Evolutionary conservation across 345 rosid genomes (phyloP).

Genomic region (Excoecaria agallocha): DNA sequence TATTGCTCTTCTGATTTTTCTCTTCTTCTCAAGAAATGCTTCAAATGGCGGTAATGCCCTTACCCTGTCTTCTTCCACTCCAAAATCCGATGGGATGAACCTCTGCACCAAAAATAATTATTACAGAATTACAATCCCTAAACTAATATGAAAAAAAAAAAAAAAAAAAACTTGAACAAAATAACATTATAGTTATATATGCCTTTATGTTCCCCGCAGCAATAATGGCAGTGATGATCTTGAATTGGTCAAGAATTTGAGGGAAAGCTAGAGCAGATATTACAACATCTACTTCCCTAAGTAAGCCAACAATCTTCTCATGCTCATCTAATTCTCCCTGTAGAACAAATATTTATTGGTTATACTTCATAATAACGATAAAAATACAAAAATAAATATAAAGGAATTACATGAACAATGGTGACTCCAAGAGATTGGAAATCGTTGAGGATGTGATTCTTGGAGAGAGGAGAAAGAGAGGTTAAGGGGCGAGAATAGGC

Average conservation of each 20-base stretch:
- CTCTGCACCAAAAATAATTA: constrained; percentile 18
- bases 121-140: too few relatives aligned
- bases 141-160: too few relatives aligned
- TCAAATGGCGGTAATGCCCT: constrained; percentile 38
- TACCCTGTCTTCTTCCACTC: constrained; percentile 39
- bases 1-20: constrained; percentile 36
- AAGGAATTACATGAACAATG: constrained; percentile 21
- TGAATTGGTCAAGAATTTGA: constrained; percentile 32
- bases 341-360: background rate
- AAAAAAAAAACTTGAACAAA: too few relatives aligned
- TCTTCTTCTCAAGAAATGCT: constrained; percentile 32
- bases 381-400: too few relatives aligned
- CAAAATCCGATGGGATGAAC: constrained; percentile 51
- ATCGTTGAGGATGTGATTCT: constrained; percentile 11
- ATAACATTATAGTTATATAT: too few relatives aligned
- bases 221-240: constrained; percentile 46
- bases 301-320: constrained; percentile 30
- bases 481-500: constrained; percentile 19
- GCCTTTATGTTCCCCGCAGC: constrained; percentile 47
- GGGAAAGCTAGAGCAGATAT: constrained; percentile 36
- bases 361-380: background rate
- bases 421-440: constrained; percentile 34
- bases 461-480: constrained; percentile 7
- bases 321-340: constrained; percentile 45
- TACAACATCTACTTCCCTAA: constrained; percentile 40